Conservation (phyloP, 495 filamentous ascomycete genomes). For the Astrothelium macrocarpum region DNA sequence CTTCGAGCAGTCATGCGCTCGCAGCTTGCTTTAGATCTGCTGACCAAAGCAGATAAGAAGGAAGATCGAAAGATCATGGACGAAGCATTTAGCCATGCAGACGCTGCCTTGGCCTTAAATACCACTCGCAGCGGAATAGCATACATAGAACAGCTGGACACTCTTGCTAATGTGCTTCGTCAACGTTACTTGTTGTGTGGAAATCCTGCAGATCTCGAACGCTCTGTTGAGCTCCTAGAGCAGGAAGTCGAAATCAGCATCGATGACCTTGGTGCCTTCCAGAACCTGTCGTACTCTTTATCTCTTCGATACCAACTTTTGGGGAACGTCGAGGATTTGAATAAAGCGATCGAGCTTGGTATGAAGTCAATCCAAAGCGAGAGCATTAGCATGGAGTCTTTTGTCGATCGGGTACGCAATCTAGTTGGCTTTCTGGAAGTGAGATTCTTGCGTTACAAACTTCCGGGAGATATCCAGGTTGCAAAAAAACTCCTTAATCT, state of each 20-base stretch:
- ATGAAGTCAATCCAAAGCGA: neutral
- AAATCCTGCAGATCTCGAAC: neutral
- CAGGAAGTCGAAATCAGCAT: neutral
- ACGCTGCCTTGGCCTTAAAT: neutral
- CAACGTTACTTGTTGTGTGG: neutral
- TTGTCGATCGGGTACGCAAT: neutral
- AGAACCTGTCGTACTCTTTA: neutral
- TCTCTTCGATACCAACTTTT: neutral
- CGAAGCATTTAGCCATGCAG: neutral
- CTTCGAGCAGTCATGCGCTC: neutral
- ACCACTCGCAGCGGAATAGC: neutral
- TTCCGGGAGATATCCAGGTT: neutral
- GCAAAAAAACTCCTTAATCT: neutral
- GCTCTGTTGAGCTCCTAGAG: neutral
- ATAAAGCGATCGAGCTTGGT: neutral
- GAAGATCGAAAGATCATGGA: neutral
- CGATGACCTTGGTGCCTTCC: neutral
- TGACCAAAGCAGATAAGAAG: neutral
- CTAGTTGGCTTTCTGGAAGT: neutral
- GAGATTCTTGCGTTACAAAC: neutral
- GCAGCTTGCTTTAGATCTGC: neutral
- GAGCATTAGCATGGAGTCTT: neutral
- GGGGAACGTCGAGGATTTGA: neutral
- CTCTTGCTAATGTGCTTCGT: neutral
- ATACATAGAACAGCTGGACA: neutral